Conservation (phyloP, 2,329 filamentous ascomycete genomes). For the Xylaria digitata region DNA sequence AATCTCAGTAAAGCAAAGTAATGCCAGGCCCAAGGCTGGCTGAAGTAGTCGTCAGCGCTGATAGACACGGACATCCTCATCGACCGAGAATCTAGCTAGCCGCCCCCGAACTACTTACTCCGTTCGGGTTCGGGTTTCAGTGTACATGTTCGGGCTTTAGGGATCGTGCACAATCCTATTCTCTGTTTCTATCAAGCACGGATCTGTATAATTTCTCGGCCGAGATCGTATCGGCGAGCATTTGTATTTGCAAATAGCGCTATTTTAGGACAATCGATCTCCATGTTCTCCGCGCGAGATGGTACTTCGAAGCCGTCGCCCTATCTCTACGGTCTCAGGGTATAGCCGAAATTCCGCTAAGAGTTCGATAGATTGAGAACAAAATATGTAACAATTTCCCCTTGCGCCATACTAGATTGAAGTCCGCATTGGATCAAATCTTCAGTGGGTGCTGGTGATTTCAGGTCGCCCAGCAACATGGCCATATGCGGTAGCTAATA, state of each 20-base stretch:
- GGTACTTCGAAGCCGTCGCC: not conserved
- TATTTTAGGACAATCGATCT: not conserved
- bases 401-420: no score
- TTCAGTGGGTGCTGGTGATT: no score
- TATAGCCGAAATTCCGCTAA: no score
- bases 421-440: no score
- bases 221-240: not conserved
- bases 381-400: no score
- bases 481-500: not conserved
- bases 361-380: no score
- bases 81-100: constrained; percentile 6
- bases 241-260: not conserved
- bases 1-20: not conserved
- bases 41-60: constrained; percentile 14
- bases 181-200: not conserved
- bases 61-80: not conserved
- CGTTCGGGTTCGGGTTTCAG: constrained; percentile 27
- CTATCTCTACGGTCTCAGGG: not conserved
- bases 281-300: not conserved
- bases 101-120: constrained; percentile 15
- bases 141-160: constrained; percentile 19
- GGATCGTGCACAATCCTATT: not conserved
- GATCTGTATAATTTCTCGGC: constrained; percentile 4
- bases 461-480: not conserved
- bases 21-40: not conserved